Evolutionary conservation across 345 rosid genomes (phyloP), one percentile per base, ranked within the genome.

Genomic region (Kandelia obovata): DNA sequence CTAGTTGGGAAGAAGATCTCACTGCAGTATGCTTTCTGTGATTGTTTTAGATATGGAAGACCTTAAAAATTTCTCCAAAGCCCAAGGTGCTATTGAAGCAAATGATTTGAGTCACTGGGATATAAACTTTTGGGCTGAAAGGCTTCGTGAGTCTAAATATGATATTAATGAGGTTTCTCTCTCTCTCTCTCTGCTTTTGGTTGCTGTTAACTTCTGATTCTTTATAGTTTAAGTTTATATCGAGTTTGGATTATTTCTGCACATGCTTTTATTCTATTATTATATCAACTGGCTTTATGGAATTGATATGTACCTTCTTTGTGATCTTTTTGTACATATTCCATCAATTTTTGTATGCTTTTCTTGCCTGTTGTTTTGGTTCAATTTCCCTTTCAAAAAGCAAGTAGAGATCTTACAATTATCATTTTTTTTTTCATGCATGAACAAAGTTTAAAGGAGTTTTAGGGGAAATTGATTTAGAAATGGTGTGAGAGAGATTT

Each of bases 131-230:
- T 92, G 98, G 98, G 86, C 93, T 66, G 98, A 92, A 85, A 90
- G 98, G 81, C 93, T 90, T 71, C 98, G 98, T 65, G 98, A 92
- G 72, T 83, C 96, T 46, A 92, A 85, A 87, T 92, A 86, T 75
- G 87, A 87, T 68, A 90, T 90, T 68, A 92, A 88, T 69, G 93
- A 92, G 96, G 98, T 92, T 16, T 68, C 70, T 66, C 34, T 66
- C 55, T 43, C n/a, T 31, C 59, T 53, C 30, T 4, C 23, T 21
- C 19, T 31, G 34, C 4, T 60, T 60, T 59, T 2, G 2, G 31
- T n/a, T 60, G 39, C 5, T 60, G n/a, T 60, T 28, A 20, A 62
- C 26, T 62, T 26, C 59, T 21, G 6, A 23, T 55, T 55, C n/a
- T 55, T 5, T 55, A 21, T 23, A 43, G 49, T 43, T 43, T 43